Evolutionary conservation across 306 rosid genomes (phyloP).

Genomic region (Vigna hirtella): DNA sequence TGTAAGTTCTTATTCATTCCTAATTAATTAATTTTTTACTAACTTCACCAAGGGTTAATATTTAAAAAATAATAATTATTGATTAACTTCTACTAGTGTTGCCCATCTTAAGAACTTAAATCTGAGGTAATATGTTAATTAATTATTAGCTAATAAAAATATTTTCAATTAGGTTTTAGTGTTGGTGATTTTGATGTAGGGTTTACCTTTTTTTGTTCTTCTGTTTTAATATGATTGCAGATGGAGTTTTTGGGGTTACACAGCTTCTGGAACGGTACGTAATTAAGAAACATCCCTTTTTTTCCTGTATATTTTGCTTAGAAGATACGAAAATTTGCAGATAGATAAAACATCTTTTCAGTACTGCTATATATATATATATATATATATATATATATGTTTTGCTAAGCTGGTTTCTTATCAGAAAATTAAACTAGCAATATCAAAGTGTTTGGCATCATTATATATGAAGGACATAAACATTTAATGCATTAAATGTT

Average conservation of each 20-base stretch:
- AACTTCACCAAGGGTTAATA: too few species aligned
- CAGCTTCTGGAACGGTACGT: conserved; percentile 56
- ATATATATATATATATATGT: too few species aligned
- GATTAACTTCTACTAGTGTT: too few species aligned
- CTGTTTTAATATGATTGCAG: conserved; percentile 39
- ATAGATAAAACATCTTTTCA: neutral
- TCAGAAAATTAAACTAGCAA: too few species aligned
- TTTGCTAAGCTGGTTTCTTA: too few species aligned
- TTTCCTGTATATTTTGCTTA: neutral
- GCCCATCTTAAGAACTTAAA: too few species aligned
- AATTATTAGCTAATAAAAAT: too few species aligned
- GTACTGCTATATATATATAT: neutral
- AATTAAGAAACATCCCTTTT: neutral
- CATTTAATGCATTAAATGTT: too few species aligned
- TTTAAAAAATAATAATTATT: too few species aligned
- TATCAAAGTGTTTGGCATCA: too few species aligned
- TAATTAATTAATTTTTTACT: neutral
- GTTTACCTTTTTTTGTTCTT: neutral
- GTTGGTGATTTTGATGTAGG: neutral
- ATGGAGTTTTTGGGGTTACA: conserved; percentile 52
- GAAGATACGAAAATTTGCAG: neutral
- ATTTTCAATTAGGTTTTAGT: neutral
- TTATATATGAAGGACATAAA: too few species aligned
- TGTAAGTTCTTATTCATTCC: conserved; percentile 40
- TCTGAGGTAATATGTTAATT: too few species aligned